Percentiles rank a stretch among this genome's conserved stretches.
Conservation (phyloP, 108 stramenopile genomes). For the Mediolabrus comicus region DNA sequence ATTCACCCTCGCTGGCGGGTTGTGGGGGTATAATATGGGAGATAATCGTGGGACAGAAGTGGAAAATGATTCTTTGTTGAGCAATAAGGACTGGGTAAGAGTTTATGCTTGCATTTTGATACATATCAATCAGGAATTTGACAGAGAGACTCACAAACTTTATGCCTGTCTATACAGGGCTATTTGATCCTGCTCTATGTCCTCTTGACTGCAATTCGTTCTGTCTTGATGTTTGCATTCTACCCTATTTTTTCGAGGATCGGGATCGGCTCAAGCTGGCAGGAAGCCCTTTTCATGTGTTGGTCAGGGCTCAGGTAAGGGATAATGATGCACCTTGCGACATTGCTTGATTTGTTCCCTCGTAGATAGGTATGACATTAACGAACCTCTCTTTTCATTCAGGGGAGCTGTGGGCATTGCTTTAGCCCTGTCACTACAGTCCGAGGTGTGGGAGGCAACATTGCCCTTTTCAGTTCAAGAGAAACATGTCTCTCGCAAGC, state of each 20-base stretch:
- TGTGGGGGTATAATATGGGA: background rate
- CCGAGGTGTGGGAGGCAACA: conserved; percentile 7
- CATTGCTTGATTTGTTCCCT: no score
- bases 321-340: no score
- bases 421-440: conserved; percentile 24
- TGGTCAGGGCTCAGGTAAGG: conserved; percentile 33
- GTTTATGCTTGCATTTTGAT: background rate
- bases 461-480: no score
- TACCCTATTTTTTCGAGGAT: conserved; percentile 23
- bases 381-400: no score
- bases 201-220: conserved; percentile 24
- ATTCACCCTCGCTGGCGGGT: conserved; percentile 69
- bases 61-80: background rate
- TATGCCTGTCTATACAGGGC: conserved; percentile 4
- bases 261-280: conserved; percentile 23
- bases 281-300: conserved; percentile 29
- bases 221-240: conserved; percentile 28
- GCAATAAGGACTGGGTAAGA: background rate
- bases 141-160: background rate
- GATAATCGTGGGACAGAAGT: background rate
- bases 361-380: no score
- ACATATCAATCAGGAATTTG: background rate
- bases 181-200: conserved; percentile 23
- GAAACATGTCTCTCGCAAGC: background rate
- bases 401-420: conserved; percentile 45